Evolutionary conservation across 306 rosid species (phyloP).

Genomic region (Calophaca sinica): DNA sequence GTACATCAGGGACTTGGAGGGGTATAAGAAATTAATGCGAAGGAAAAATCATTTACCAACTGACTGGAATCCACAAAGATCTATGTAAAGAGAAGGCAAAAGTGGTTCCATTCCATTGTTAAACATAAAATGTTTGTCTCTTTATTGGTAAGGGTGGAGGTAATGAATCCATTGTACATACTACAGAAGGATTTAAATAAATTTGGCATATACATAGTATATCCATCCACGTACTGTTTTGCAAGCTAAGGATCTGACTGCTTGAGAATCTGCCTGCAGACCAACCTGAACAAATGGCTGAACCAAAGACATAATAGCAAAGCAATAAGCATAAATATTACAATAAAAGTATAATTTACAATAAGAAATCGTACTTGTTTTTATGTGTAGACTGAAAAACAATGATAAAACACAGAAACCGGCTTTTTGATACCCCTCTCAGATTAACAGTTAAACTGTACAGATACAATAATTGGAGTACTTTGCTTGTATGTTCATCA

Average conservation of each 20-base stretch:
- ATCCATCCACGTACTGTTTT: slow-evolving; percentile 65
- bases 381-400: slow-evolving; percentile 31
- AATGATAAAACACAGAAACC: slow-evolving; percentile 16
- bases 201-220: slow-evolving; percentile 17
- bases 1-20: neutral
- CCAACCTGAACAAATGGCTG: slow-evolving; percentile 92
- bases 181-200: slow-evolving; percentile 28
- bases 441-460: neutral
- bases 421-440: slow-evolving; percentile 18
- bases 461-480: neutral
- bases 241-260: slow-evolving; percentile 82
- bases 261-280: slow-evolving; percentile 80
- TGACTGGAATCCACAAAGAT: slow-evolving; percentile 17
- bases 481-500: slow-evolving; percentile 19
- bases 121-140: slow-evolving; percentile 1
- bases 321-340: slow-evolving; percentile 43
- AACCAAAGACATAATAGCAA: slow-evolving; percentile 39
- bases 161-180: slow-evolving; percentile 14
- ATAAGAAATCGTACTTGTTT: neutral
- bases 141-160: neutral
- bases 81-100: slow-evolving; percentile 5
- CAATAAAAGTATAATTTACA: neutral
- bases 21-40: neutral
- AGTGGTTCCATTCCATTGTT: neutral
- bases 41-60: neutral